phyloP scores from a whole-genome alignment of 306 rosid species.

The Clitoria ternatea region DNA sequence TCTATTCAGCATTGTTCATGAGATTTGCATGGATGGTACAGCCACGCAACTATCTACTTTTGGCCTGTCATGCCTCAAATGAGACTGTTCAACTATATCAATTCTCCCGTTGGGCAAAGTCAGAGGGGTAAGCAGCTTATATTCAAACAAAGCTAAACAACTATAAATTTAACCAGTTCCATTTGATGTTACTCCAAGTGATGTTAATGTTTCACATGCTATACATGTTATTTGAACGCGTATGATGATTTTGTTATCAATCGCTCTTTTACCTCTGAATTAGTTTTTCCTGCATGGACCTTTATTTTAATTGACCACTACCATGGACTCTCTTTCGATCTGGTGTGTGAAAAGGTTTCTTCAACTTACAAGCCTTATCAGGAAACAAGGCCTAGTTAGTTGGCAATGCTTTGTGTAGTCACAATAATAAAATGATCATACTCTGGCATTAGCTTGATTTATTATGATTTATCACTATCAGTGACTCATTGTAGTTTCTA shows the following conservation, averaged over 20 bases:
- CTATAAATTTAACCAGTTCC: not conserved
- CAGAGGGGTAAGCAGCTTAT: constrained; percentile 42
- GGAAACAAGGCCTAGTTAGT: not conserved
- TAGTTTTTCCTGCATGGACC: not conserved
- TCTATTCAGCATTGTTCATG: constrained; percentile 69
- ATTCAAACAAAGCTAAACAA: not conserved
- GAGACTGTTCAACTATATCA: constrained; percentile 75
- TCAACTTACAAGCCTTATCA: not conserved
- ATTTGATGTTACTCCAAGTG: not conserved
- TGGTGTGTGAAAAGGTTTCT: not conserved
- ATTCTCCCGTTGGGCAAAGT: constrained; percentile 60
- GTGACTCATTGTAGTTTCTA: not conserved
- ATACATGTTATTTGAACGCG: not conserved
- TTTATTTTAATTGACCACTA: not conserved
- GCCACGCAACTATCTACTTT: constrained; percentile 66
- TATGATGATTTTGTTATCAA: not conserved
- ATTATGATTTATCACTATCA: not conserved
- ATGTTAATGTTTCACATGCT: not conserved
- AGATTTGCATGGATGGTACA: constrained; percentile 81
- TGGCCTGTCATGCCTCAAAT: constrained; percentile 61
- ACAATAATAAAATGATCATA: not conserved
- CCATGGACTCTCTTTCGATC: not conserved
- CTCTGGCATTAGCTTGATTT: not conserved
- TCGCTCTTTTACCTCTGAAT: not conserved
- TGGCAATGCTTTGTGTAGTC: not conserved